Evolutionary conservation across 73 alveolate genomes (phyloP), one percentile per base, ranked within the genome.

Genomic region (Blepharisma stoltei): DNA sequence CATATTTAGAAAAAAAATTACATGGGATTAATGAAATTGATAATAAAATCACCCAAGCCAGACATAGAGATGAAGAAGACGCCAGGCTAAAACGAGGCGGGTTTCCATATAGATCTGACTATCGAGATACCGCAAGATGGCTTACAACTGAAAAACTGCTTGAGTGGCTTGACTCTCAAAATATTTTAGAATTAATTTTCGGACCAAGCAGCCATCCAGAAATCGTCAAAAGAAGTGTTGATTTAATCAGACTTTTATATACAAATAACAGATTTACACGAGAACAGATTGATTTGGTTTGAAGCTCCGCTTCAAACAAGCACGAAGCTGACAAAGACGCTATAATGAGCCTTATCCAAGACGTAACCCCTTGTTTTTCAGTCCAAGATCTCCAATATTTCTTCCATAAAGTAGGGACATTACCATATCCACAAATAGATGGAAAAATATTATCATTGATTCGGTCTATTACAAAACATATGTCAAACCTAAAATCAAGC

Each of bases 271-370:
- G 71, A 38, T 41, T 88, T n/a, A 70, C 76, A 6, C 67, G 70
- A 54, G 54, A 84, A 54, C 80, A 84, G 9, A 44, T 88, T 5
- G 87, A 83, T 50, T 70, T 73, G 18, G 80, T 88, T 38, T 88
- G 95, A 92, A 89, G 84, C 0, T 83, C 87, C 45, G 95, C 91
- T 5, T 77, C 83, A 6, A 67, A 78, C 54, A 88, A 88, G 71
- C 95, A 88, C 66, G 95, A 88, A 50, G 90, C 95, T 6, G 73
- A 60, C 46, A n/a, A 38, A 20, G 73, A 18, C 5, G 73, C 73
- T n/a, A 8, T 60, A 20, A 60, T 60, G 23, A 20, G 45, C 46
- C 46, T 60, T 1, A 14, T 60, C 46, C 11, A 11, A 14, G 73
- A 60, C 14, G 18, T 60, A 60, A 9, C 4, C 5, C 48, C 14